Evolutionary conservation across 140 eudicot genomes (phyloP).

Genomic region (Senecio squalidus): DNA sequence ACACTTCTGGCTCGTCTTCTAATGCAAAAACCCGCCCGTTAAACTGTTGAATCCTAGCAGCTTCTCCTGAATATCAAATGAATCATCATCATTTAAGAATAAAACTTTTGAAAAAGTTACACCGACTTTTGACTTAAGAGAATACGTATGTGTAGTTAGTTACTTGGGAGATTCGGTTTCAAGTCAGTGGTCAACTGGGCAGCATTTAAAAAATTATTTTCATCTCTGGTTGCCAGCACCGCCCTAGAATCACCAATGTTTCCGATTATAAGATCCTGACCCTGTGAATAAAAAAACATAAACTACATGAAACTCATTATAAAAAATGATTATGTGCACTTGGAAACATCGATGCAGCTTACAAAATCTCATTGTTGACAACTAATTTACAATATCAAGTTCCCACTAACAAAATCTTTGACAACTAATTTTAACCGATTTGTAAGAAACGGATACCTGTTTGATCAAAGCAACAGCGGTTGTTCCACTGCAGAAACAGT

Average conservation of each 20-base stretch:
- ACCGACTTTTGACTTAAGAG: neutral
- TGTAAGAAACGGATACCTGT: constrained; percentile 40
- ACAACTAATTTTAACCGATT: neutral
- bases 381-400: neutral
- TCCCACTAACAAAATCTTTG: neutral
- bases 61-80: constrained; percentile 43
- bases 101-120: neutral
- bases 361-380: neutral
- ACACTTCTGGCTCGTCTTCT: constrained; percentile 78
- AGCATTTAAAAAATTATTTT: constrained; percentile 52
- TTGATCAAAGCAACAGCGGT: constrained; percentile 65
- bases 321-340: too few relatives aligned
- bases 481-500: constrained; percentile 77
- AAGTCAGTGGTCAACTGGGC: constrained; percentile 71
- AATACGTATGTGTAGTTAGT: neutral
- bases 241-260: constrained; percentile 85
- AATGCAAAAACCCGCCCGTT: constrained; percentile 75
- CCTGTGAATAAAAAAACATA: constrained; percentile 34
- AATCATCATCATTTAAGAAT: neutral
- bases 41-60: constrained; percentile 58
- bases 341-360: too few relatives aligned
- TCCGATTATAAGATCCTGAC: constrained; percentile 65
- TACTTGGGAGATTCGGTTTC: constrained; percentile 88
- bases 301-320: neutral
- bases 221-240: constrained; percentile 67